A percentile compares a stretch with the other conserved stretches of the same genome.
Evolutionary conservation across 2,329 filamentous ascomycete species (phyloP).

Genomic region (Hymenoscyphus salicellus): DNA sequence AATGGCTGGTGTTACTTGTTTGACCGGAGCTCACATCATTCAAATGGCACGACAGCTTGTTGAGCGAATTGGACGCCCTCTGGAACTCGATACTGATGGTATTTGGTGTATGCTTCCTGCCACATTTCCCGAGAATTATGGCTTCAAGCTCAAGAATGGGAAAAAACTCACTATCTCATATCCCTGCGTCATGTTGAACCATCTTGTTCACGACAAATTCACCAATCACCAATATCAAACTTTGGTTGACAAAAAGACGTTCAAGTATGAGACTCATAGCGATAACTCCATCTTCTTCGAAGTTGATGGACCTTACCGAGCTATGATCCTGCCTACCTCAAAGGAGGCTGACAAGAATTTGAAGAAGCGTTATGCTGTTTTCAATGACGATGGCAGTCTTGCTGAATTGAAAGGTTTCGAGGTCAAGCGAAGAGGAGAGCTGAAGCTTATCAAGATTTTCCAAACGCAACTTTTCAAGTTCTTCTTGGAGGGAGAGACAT

Average conservation of each 20-base stretch:
- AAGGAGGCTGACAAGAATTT: slow-evolving; percentile 99
- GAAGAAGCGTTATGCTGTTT: slow-evolving; percentile 98
- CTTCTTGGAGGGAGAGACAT: slow-evolving; percentile 85
- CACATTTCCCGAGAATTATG: slow-evolving; percentile 93
- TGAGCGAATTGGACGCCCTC: slow-evolving; percentile 84
- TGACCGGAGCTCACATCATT: slow-evolving; percentile 95
- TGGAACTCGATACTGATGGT: slow-evolving; percentile 96
- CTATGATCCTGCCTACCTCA: slow-evolving; percentile 95
- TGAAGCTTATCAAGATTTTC: slow-evolving; percentile 99
- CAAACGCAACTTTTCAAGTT: slow-evolving; percentile 99
- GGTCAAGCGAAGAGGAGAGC: slow-evolving; percentile 91
- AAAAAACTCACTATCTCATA: slow-evolving; percentile 98
- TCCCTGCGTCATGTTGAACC: slow-evolving; percentile 98
- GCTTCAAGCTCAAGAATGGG: slow-evolving; percentile 89
- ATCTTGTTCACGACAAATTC: slow-evolving; percentile 89
- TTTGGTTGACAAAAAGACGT: slow-evolving; percentile 71
- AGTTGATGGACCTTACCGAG: slow-evolving; percentile 94
- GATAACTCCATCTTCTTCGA: slow-evolving; percentile 99
- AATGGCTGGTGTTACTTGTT: slow-evolving; percentile 97
- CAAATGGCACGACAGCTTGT: slow-evolving; percentile 93
- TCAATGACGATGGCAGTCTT: slow-evolving; percentile 94
- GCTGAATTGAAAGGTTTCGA: slow-evolving; percentile 97
- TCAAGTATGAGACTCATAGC: slow-evolving; percentile 94
- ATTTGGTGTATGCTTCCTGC: slow-evolving; percentile 99
- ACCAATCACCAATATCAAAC: slow-evolving; percentile 98